Evolutionary conservation across 1,139 yeast species (phyloP), one percentile per base, ranked within the genome.

Genomic region (Suhomyces maxii): DNA sequence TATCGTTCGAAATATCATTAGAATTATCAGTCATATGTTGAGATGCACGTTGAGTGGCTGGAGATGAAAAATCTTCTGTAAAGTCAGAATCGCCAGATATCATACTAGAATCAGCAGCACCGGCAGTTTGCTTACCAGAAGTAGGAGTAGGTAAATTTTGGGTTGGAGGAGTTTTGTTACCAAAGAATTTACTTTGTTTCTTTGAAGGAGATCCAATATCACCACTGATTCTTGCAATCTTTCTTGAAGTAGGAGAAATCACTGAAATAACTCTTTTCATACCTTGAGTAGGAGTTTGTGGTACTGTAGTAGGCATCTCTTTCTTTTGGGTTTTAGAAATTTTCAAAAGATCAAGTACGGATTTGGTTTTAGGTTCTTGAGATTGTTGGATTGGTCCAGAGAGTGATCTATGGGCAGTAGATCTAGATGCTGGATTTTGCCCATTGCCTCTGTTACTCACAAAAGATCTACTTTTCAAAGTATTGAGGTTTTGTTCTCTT

Each of bases 401-500:
- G 6, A 28, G 31, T 28, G 31, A 26, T 38, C 30, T 26, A 26
- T 8, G 44, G 41, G 36, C n/a, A 28, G 31, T 28, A 9, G 31
- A 28, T 28, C 3, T 9, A 28, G 11, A 9, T 28, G 31, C 14
- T 23, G 26, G 8, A 12, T 13, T 18, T 31, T 28, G 8, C 25
- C 23, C 23, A 18, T 18, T 18, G 23, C 23, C 23, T 28, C 31
- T 13, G 32, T 46, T 39, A 34, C 36, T 32, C 28, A 40, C 40
- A 10, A 67, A 49, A 8, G 76, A 68, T 3, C 51, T 50, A 40
- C 71, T 64, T 53, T 61, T 65, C 40, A 62, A 53, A 10, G 41
- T 45, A 6, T 49, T 34, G 40, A 71, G 52, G 39, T 63, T 64
- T 48, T 69, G 75, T 49, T 80, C 84, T 51, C 84, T 63, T 1